Evolutionary conservation across 1,284 basidiomycete genomes (phyloP), one percentile per base, ranked within the genome.

Genomic region (Blastosporella zonata): DNA sequence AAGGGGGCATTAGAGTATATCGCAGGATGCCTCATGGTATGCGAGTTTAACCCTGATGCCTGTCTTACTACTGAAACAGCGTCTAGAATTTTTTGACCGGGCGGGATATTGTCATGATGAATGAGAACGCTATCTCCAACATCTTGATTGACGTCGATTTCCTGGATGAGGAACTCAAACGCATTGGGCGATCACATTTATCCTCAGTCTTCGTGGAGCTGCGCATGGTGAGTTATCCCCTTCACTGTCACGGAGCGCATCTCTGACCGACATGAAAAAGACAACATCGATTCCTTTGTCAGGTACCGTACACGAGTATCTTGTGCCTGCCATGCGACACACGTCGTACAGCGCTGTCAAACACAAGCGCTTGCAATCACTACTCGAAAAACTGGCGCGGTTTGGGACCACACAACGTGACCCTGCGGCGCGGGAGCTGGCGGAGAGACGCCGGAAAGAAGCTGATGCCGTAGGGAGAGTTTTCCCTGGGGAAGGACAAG

Each of bases 41-140:
- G 53, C 50, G 27, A 18, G 13, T 23, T 4, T 28, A 21, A 9
- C 15, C 22, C 2, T 29, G 13, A 12, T 40, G 23, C 18, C 9
- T 8, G 31, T 20, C 13, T 18, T 9, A 17, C 35, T 54, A 21
- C 56, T 36, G 34, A n/a, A 52, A 6, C 51, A 54, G 10, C 23
- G 10, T 45, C 0, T 60, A 96, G 91, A 82, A 85, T 41, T 90
- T 92, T 63, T 68, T 93, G 57, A 79, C 84, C 20, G 86, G 92
- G 20, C 74, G 82, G 1, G 86, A 88, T 46, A 82, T 95, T n/a
- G 68, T 75, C 3, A 77, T 81, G 67, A 81, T 93, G 71, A 97
- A 96, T 60, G 94, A 97, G 61, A 85, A 89, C 57, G 93, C 89
- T 0, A 76, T 95, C 36, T 81, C 84, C 20, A 93, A 93, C 59